Base-by-base conservation (phyloP, 2,329 filamentous ascomycete genomes). In the Cadophora gregata region DNA sequence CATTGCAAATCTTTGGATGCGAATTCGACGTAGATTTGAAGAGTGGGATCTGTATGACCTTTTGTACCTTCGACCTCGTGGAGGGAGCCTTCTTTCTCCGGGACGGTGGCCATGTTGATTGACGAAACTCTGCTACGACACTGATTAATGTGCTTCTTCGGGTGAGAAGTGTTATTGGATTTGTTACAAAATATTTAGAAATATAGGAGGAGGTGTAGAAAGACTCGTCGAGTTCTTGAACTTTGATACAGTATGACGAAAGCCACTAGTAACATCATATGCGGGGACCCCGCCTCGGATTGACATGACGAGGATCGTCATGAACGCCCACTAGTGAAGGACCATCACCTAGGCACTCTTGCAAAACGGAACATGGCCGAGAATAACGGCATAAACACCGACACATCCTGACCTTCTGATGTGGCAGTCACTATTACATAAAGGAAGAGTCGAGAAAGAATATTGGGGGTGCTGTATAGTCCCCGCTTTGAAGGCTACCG, bases 1-100 rank as follows among this genome's bases (percentile, higher is more conserved):
- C 76, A 78, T 38, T 76, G 75, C 6, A 63, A 47, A 64, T 74
- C 72, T n/a, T 74, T 73, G 19, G 67, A 69, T 0, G 69, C 70
- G 62, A 79, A 79, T 36, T 72, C 70, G 27, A 71, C 71, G 67
- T 71, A 70, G 29, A 69, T 63, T 21, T 50, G 59, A 38, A 56
- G 59, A 31, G 42, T 61, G 38, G 59, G 59, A 33, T 61, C 59
- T 5, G 59, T 16, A 12, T 42, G 38, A 12, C 21, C 24, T 31
- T 61, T 61, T 6, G 27, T 10, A 14, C 25, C 59, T 36, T 61
- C 59, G 27, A 48, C 45, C 36, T 61, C 59, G 59, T 14, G 53
- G 33, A 33, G 24, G 33, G 29, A 33, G 19, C 53, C 33, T 14
- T 38, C 53, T 38, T 56, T 56, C 19, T 56, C 53, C 4, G 19